Evolutionary conservation across 768 basidiomycete genomes (phyloP), one percentile per base, ranked within the genome.

Genomic region (Tylopilus balloui): DNA sequence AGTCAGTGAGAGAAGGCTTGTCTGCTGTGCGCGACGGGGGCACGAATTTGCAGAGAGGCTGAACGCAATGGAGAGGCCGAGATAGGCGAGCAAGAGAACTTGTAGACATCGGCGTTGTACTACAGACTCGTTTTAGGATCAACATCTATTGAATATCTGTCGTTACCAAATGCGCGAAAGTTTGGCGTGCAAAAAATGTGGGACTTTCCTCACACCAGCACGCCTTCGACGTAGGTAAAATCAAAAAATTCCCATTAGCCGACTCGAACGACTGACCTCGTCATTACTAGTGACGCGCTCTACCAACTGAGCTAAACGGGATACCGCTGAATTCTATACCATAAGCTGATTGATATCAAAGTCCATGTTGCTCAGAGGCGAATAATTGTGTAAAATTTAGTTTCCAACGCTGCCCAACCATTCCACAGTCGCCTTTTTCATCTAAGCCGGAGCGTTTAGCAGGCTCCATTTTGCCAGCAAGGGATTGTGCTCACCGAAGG

Each of bases 261-360:
- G 78, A 77, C 66, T 80, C 53, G 78, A 79, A 79, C 79, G 76
- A 79, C 77, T 78, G 78, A 80, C 77, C 78, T 79, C 77, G 77
- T 78, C 78, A 80, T 79, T 78, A 79, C 74, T 78, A 81, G 78
- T 80, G 78, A 80, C 76, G 78, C 79, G 79, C 78, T 80, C 79
- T 80, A 80, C 73, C 66, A 69, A 66, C 66, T 68, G 66, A 68
- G 66, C 66, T 68, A 68, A 68, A 68, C 66, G 66, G 66, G 66
- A 68, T 20, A 8, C 25, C 25, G 25, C 25, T 27, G 25, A 27
- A 4, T 9, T n/a, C n/a, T n/a, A n/a, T n/a, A n/a, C n/a, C n/a
- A n/a, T n/a, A n/a, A n/a, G n/a, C n/a, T n/a, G n/a, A n/a, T n/a
- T n/a, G n/a, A n/a, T n/a, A n/a, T n/a, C n/a, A n/a, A n/a, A n/a